Evolutionary conservation across 805 yeast genomes (phyloP), one percentile per base, ranked within the genome.

Genomic region (Metschnikowia vanudenii): DNA sequence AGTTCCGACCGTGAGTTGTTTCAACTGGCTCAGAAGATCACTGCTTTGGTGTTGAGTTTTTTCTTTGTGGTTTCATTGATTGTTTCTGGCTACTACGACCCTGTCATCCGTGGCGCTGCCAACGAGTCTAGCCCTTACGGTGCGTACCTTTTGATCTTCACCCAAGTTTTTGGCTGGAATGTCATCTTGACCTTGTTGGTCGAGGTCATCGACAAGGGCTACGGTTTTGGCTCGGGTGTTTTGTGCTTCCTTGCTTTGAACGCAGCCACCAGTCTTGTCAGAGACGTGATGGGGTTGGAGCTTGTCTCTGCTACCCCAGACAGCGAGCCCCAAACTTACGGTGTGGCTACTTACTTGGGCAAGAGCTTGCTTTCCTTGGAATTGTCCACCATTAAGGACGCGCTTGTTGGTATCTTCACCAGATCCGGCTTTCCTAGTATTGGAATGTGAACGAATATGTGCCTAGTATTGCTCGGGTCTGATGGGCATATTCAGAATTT

Each of bases 191-290:
- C 89, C 42, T 69, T 84, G 54, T 50, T 88, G 45, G 81, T 85
- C 45, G 98, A 91, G 72, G 67, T 88, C 43, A 71, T 91, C 50
- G 96, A 88, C 68, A 91, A 91, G 70, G 96, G 94, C 46, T 88
- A 87, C 64, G 96, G 96, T 22, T 85, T 88, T 58, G 90, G 90
- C 37, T 81, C 95, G 35, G 97, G 97, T 51, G 70, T 81, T 37
- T 73, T 88, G 70, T 75, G 83, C 41, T 80, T 89, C 57, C 69
- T 83, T 46, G 77, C 89, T 12, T 73, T 85, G 43, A 80, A 80
- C 50, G 69, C 79, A 46, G 78, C 94, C 39, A 80, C 94, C 44
- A 75, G 75, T 60, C 76, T 89, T 41, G 75, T 85, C 42, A 80
- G 85, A 65, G 84, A 85, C 56, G 67, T 85, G 22, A 64, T 87